Conservation (phyloP, 495 filamentous ascomycete species). For the Apiosordaria backusii region DNA sequence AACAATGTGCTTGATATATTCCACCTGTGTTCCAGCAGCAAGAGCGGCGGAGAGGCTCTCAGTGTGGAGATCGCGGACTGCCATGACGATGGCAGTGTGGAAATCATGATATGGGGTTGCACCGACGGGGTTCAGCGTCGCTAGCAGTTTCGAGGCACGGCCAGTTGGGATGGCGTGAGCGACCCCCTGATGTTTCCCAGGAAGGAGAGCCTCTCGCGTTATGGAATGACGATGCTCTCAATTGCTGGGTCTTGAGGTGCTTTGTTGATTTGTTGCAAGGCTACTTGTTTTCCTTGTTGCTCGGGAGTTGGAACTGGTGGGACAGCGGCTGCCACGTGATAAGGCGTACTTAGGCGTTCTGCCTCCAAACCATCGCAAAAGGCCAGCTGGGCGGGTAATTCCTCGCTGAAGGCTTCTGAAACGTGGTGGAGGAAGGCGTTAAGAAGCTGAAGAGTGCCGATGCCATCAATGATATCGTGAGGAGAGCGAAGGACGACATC, state of each 20-base stretch:
- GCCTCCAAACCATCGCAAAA: slow-evolving; percentile 20
- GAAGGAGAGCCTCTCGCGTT: not conserved
- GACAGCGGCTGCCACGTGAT: slow-evolving; percentile 15
- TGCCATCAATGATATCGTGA: slow-evolving; percentile 50
- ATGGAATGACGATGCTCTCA: slow-evolving; percentile 6
- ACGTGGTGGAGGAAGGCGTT: slow-evolving; percentile 16
- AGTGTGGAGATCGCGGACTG: slow-evolving; percentile 25
- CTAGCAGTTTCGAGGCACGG: slow-evolving; percentile 19
- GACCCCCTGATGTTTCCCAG: slow-evolving; percentile 21
- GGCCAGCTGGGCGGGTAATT: not conserved
- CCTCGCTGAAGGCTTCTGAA: slow-evolving; percentile 16
- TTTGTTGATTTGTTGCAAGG: not conserved
- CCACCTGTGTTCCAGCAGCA: not conserved
- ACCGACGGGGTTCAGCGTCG: slow-evolving; percentile 23
- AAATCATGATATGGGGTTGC: slow-evolving; percentile 36
- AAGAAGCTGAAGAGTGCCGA: slow-evolving; percentile 44
- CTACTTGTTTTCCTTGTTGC: not conserved
- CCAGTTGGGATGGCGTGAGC: slow-evolving; percentile 14
- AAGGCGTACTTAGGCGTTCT: slow-evolving; percentile 21
- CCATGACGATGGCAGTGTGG: slow-evolving; percentile 32
- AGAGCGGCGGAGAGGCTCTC: not conserved
- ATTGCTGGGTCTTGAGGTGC: not conserved
- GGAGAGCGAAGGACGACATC: slow-evolving; percentile 44
- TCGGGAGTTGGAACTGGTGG: slow-evolving; percentile 7
- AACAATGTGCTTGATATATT: slow-evolving; percentile 35